Conservation (phyloP, 129 eudicot genomes). For the Chrysanthemum seticuspe region DNA sequence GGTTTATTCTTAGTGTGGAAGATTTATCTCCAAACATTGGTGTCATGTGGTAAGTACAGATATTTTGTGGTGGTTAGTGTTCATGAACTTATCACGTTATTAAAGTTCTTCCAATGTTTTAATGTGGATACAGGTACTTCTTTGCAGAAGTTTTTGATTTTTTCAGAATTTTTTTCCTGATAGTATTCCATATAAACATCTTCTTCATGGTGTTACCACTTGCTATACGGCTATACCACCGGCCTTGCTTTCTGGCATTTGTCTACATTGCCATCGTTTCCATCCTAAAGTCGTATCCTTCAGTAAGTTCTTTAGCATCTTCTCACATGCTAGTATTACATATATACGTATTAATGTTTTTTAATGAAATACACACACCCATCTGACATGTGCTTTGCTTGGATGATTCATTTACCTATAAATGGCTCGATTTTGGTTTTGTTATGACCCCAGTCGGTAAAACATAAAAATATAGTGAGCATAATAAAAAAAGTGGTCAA, state of each 20-base stretch:
- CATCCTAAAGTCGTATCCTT: constrained; percentile 91
- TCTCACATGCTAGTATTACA: not conserved
- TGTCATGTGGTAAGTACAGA: constrained; percentile 72
- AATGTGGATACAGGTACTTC: constrained; percentile 77
- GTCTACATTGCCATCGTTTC: constrained; percentile 85
- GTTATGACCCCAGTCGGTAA: not conserved
- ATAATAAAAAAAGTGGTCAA: not conserved
- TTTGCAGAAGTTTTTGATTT: constrained; percentile 98
- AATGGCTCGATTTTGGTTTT: not conserved
- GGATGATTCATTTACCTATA: not conserved
- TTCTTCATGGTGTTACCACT: constrained; percentile 88
- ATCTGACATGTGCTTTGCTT: not conserved
- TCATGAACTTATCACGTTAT: constrained; percentile 10
- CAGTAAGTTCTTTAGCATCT: constrained; percentile 45
- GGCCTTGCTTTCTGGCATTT: constrained; percentile 90
- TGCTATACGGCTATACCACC: constrained; percentile 82
- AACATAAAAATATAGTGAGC: not conserved
- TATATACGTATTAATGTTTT: not conserved
- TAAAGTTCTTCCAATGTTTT: constrained; percentile 10
- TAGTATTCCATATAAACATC: constrained; percentile 86
- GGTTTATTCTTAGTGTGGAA: constrained; percentile 83
- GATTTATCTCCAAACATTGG: constrained; percentile 97
- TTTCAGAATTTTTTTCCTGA: constrained; percentile 83
- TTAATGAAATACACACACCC: not conserved
- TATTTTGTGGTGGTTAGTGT: not conserved